Percentiles rank a stretch among this genome's conserved stretches.
phyloP scores from a whole-genome alignment of 1,139 yeast species.

The Pichia sp. region DNA sequence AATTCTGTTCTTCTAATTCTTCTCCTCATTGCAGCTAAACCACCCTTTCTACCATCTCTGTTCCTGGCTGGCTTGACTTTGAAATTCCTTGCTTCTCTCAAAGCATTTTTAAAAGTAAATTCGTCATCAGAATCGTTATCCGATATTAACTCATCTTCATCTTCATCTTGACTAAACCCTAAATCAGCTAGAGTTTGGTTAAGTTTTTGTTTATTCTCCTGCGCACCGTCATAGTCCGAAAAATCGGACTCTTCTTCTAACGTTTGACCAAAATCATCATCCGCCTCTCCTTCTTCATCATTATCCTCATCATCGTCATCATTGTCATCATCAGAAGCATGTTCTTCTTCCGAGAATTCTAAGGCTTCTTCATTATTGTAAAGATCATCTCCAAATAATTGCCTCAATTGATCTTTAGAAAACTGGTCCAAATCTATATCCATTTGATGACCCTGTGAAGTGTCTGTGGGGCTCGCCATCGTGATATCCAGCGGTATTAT shows the following conservation, averaged over 20 bases:
- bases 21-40: conserved; percentile 30
- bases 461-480: conserved; percentile 1
- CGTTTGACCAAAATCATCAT: no score
- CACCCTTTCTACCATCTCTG: conserved; percentile 24
- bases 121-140: conserved; percentile 36
- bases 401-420: conserved; percentile 27
- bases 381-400: conserved; percentile 28
- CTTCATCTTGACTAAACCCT: conserved; percentile 24
- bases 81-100: conserved; percentile 58
- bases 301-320: conserved; percentile 28
- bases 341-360: conserved; percentile 24
- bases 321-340: conserved; percentile 23
- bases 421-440: conserved; percentile 22
- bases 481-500: neutral
- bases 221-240: conserved; percentile 18
- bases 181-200: conserved; percentile 17
- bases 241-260: conserved; percentile 15
- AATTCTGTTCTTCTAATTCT: conserved; percentile 41
- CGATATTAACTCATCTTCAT: conserved; percentile 25
- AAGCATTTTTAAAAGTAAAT: conserved; percentile 50
- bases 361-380: conserved; percentile 31
- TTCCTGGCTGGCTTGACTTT: conserved; percentile 33
- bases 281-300: no score
- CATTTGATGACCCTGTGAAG: neutral
- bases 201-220: conserved; percentile 10